phyloP scores from a whole-genome alignment of 1,284 basidiomycete species.

The Pterulicium gracile region DNA sequence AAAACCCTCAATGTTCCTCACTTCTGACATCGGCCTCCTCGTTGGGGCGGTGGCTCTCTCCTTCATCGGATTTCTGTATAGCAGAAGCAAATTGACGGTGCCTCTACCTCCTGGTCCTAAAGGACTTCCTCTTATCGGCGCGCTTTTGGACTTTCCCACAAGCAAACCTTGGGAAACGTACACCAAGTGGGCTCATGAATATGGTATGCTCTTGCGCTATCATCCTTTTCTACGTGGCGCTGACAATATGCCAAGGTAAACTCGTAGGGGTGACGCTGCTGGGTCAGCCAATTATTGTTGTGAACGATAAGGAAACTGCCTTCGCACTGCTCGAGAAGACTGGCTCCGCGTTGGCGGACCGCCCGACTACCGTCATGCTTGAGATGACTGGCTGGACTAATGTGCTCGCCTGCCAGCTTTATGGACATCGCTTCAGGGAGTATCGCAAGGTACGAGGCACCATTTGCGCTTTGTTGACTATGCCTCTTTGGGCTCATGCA shows the following conservation, averaged over 20 bases:
- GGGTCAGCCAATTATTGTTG: background rate
- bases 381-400: constrained; percentile 1
- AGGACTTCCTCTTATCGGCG: background rate
- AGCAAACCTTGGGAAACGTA: constrained; percentile 4
- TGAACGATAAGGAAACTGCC: background rate
- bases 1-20: too few species aligned
- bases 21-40: too few species aligned
- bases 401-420: background rate
- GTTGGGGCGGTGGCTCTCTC: background rate
- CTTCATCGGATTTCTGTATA: background rate
- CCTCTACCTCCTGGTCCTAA: constrained; percentile 3
- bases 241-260: too few species aligned
- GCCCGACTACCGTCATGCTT: background rate
- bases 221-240: too few species aligned
- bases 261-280: background rate
- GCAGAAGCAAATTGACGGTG: background rate
- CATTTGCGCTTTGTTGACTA: too few species aligned
- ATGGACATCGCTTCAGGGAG: background rate
- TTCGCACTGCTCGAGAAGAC: background rate
- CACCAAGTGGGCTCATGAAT: constrained; percentile 1
- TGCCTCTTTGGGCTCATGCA: too few species aligned
- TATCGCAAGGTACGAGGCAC: constrained; percentile 1
- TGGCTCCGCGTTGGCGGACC: background rate
- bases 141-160: background rate
- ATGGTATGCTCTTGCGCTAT: too few species aligned